A percentile compares a stretch with the other conserved stretches of the same genome.
Conservation (phyloP, 1,139 yeast species). For the Pichia sp. region DNA sequence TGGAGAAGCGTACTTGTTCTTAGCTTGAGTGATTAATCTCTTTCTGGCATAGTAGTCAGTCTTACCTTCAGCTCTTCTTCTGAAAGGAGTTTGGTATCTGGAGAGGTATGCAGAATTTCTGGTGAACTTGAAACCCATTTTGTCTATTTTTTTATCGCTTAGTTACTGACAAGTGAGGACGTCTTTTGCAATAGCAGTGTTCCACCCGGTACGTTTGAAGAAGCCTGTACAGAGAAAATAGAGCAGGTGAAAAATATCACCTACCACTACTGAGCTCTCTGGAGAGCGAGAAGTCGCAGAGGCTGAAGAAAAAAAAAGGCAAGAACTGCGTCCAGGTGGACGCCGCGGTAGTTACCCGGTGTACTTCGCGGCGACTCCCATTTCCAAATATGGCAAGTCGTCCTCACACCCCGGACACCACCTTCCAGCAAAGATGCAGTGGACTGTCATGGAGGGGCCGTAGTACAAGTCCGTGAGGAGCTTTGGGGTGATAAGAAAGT, state of each 20-base stretch:
- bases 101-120: slow-evolving; percentile 88
- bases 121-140: slow-evolving; percentile 67
- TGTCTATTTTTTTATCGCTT: slow-evolving; percentile 5
- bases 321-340: slow-evolving; percentile 1
- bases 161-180: not conserved
- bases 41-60: slow-evolving; percentile 99
- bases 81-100: slow-evolving; percentile 99
- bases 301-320: not conserved
- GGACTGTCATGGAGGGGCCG: slow-evolving; percentile 78
- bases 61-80: slow-evolving; percentile 99
- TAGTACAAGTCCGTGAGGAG: slow-evolving; percentile 74
- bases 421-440: slow-evolving; percentile 75
- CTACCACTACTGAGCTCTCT: too few species aligned
- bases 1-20: slow-evolving; percentile 99
- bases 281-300: too few species aligned
- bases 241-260: not conserved
- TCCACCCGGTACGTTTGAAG: not conserved
- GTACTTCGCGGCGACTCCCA: slow-evolving; percentile 29
- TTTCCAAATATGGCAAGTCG: slow-evolving; percentile 24
- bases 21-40: slow-evolving; percentile 99
- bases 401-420: slow-evolving; percentile 27
- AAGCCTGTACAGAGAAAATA: not conserved
- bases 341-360: slow-evolving; percentile 5
- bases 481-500: slow-evolving; percentile 91
- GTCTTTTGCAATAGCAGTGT: not conserved